phyloP scores from a whole-genome alignment of 305 asterid species.

The Fraxinus platypoda region DNA sequence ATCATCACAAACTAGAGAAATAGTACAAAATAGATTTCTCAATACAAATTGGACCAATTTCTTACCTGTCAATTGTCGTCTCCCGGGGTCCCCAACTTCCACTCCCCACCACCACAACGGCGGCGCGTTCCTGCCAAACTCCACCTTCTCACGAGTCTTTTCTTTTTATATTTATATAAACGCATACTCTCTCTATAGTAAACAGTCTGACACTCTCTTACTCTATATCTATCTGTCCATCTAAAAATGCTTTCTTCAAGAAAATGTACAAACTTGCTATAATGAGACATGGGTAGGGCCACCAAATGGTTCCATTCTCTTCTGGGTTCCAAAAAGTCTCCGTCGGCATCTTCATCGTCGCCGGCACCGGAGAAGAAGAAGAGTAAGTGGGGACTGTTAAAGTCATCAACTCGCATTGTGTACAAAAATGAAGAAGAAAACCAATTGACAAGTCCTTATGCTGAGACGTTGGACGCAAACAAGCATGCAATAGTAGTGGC shows the following conservation, averaged over 20 bases:
- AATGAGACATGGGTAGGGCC: slow-evolving; percentile 74
- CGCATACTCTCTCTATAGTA: not conserved
- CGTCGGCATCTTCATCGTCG: slow-evolving; percentile 32
- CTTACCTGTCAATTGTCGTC: slow-evolving; percentile 32
- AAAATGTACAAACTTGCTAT: slow-evolving; percentile 24
- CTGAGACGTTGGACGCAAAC: slow-evolving; percentile 60
- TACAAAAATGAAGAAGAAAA: slow-evolving; percentile 22
- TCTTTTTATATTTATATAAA: not conserved
- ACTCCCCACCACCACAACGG: slow-evolving; percentile 5
- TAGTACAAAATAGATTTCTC: not conserved
- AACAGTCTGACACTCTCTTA: slow-evolving; percentile 3
- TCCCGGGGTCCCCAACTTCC: slow-evolving; percentile 11
- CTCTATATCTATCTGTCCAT: not conserved
- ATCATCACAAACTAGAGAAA: not conserved
- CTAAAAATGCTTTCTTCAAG: slow-evolving; percentile 15
- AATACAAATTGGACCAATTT: slow-evolving; percentile 1
- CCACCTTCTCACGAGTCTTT: not conserved
- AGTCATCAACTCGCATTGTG: slow-evolving; percentile 16
- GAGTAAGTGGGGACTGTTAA: slow-evolving; percentile 28
- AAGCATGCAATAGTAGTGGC: slow-evolving; percentile 95
- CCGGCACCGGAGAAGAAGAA: slow-evolving; percentile 34
- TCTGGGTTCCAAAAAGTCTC: slow-evolving; percentile 47
- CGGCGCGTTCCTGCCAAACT: not conserved
- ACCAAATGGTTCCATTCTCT: slow-evolving; percentile 73
- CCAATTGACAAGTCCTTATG: slow-evolving; percentile 35